Evolutionary conservation across 805 yeast genomes (phyloP), one percentile per base, ranked within the genome.

Genomic region (Wilhelminamyces savonicus): DNA sequence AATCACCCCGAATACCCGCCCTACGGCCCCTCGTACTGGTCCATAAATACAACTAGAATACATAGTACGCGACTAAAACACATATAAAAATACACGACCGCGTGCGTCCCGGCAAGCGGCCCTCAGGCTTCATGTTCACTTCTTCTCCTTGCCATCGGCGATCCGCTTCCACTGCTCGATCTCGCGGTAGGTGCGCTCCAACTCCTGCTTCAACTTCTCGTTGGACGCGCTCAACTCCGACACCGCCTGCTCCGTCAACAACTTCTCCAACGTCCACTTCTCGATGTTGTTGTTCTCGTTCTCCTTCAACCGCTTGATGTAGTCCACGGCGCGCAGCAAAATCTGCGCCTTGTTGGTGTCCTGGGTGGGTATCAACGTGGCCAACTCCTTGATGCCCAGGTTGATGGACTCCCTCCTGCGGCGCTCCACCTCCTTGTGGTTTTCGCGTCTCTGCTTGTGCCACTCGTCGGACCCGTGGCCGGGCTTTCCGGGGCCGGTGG

Each of bases 391-490:
- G 49, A 88, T 86, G n/a, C 95, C 96, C 24, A 69, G 63, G 58
- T 86, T 88, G 51, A 88, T 88, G 27, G 78, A 74, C 52, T 87
- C 95, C 50, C 97, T 75, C 57, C 97, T 75, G 45, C 95, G 76
- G 51, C 95, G 73, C 61, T 88, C 97, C 14, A 88, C 97, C 59
- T 88, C 96, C 59, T 87, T 88, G 64, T 92, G 98, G 57, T 86
- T 88, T 46, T 84, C 84, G 48, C 82, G 79, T 47, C 96, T 77
- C 52, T 77, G 76, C 37, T 70, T 71, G 50, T 81, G 86, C 90
- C 92, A 83, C 53, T 82, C 94, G 26, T 79, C 85, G 18, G 81
- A 58, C n/a, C 92, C 92, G 26, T 79, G 81, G 8, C 61, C 50
- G 3, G 88, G 85, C 53, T 76, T 78, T 35, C 35, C 37, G 14